Evolutionary conservation across 257 asterid genomes (phyloP).

Genomic region (Lycium ferocissimum): DNA sequence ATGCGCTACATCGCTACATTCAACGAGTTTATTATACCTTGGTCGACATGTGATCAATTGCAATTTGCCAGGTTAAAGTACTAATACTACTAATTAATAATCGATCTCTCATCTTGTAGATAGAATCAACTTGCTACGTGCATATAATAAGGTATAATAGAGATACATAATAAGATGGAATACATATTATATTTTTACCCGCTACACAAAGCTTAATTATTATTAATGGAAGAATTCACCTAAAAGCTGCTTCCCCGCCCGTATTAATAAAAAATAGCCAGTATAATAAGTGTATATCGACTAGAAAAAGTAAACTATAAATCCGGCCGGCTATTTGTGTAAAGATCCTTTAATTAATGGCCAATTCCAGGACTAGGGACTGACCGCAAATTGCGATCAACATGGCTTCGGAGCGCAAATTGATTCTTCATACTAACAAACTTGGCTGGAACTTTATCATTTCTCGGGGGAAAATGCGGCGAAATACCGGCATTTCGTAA

Average conservation of each 20-base stretch:
- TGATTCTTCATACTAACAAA: not conserved
- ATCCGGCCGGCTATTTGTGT: no score
- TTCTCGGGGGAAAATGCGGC: not conserved
- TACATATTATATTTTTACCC: not conserved
- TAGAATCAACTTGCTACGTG: not conserved
- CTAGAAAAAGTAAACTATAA: no score
- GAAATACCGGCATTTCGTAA: not conserved
- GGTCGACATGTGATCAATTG: not conserved
- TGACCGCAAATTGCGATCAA: constrained; percentile 25
- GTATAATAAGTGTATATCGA: no score
- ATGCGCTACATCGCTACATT: no score
- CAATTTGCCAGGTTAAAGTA: not conserved
- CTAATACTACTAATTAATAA: not conserved
- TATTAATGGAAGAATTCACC: no score
- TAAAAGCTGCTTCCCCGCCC: no score
- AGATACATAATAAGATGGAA: not conserved
- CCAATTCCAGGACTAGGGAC: constrained; percentile 35
- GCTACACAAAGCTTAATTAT: not conserved
- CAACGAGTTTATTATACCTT: no score
- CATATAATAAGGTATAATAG: no score
- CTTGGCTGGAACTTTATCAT: constrained; percentile 14
- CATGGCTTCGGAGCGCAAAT: not conserved
- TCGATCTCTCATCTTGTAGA: not conserved
- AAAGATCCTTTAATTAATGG: not conserved
- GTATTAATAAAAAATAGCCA: no score